phyloP scores from a whole-genome alignment of 495 filamentous ascomycete genomes.

The Coniosporium apollinis region DNA sequence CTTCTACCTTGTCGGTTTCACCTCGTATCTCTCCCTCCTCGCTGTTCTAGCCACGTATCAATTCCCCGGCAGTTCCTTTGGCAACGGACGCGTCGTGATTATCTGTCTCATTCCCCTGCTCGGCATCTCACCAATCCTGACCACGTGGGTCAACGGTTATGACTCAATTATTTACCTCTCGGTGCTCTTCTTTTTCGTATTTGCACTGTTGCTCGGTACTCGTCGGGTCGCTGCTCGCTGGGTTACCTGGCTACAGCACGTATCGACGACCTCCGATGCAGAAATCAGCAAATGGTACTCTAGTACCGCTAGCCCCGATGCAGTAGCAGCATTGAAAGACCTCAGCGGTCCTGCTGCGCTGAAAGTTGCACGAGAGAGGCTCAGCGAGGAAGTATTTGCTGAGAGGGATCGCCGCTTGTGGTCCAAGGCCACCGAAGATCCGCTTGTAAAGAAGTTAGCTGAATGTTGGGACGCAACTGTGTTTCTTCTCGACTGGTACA shows the following conservation, averaged over 20 bases:
- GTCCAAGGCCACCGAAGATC: constrained; percentile 25
- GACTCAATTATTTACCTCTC: constrained; percentile 18
- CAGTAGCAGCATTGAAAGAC: constrained; percentile 17
- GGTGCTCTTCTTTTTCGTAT: constrained; percentile 15
- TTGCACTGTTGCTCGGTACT: constrained; percentile 19
- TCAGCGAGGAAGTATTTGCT: constrained; percentile 27
- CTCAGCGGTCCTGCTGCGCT: no score
- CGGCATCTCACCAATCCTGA: constrained; percentile 19
- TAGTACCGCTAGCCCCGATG: constrained; percentile 10
- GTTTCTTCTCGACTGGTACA: constrained; percentile 44
- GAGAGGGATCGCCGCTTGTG: constrained; percentile 30
- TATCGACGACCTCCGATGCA: constrained; percentile 18
- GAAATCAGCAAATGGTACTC: constrained; percentile 14
- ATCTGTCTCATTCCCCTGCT: constrained; percentile 17
- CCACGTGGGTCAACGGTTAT: constrained; percentile 12
- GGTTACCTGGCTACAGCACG: constrained; percentile 17
- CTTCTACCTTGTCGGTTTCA: constrained; percentile 18
- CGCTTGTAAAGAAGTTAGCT: constrained; percentile 31
- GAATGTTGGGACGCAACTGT: constrained; percentile 38
- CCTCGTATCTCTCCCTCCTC: constrained; percentile 21
- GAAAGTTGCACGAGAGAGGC: constrained; percentile 30
- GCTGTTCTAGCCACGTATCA: constrained; percentile 38
- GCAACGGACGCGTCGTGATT: constrained; percentile 17
- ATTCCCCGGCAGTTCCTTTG: constrained; percentile 35
- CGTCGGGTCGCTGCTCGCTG: constrained; percentile 22